Evolutionary conservation across 148 eudicot genomes (phyloP).

Genomic region (Nepenthes mirabilis): DNA sequence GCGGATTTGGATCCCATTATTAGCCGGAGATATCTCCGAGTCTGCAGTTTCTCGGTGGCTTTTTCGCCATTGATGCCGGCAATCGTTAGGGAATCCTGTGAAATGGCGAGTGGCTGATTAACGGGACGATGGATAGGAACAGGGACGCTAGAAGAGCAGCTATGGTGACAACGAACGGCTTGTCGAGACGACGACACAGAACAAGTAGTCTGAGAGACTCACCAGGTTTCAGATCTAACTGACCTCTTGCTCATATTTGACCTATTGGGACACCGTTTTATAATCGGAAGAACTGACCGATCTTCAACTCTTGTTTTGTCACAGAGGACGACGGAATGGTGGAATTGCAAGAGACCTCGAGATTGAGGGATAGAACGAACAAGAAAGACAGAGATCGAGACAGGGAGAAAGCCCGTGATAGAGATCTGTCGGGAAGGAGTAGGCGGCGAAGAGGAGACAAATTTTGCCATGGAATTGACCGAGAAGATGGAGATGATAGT

Average conservation of each 20-base stretch:
- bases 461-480: conserved; percentile 20
- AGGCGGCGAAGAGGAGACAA: conserved; percentile 46
- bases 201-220: conserved; percentile 54
- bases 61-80: conserved; percentile 9
- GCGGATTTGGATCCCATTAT: neutral
- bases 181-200: conserved; percentile 46
- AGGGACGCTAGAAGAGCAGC: conserved; percentile 59
- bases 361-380: conserved; percentile 45
- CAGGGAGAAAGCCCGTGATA: conserved; percentile 18
- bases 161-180: conserved; percentile 41
- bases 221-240: conserved; percentile 52
- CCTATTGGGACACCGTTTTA: neutral
- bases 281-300: too few relatives aligned
- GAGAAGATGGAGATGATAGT: conserved; percentile 43
- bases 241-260: too few relatives aligned
- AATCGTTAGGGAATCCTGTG: conserved; percentile 1
- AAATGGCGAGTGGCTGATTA: neutral
- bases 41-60: conserved; percentile 8
- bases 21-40: conserved; percentile 7
- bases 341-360: conserved; percentile 37
- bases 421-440: conserved; percentile 42
- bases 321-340: conserved; percentile 61
- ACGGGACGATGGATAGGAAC: conserved; percentile 50
- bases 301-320: conserved; percentile 13
- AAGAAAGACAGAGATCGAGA: conserved; percentile 41